Evolutionary conservation across 306 rosid species (phyloP).

Genomic region (Prunus kanzakura): DNA sequence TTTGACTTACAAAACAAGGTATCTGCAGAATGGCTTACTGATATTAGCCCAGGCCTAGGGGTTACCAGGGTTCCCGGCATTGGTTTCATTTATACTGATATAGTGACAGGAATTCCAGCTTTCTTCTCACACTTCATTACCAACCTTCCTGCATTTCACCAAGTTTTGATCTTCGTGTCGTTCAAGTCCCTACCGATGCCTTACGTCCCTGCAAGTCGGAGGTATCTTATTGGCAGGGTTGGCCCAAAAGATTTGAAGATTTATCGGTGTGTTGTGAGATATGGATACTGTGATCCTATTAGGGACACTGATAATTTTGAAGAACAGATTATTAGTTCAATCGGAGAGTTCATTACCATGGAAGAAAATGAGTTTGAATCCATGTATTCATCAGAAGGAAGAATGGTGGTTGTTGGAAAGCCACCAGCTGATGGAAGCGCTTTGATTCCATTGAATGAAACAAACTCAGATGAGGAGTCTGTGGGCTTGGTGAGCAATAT

Average conservation of each 20-base stretch:
- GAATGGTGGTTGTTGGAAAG: conserved; percentile 63
- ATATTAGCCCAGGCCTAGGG: conserved; percentile 62
- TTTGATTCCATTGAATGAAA: conserved; percentile 47
- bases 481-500: conserved; percentile 14
- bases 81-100: conserved; percentile 74
- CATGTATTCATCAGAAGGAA: conserved; percentile 43
- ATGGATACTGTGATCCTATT: conserved; percentile 63
- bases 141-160: conserved; percentile 82
- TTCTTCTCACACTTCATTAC: conserved; percentile 84
- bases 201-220: conserved; percentile 47
- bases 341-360: conserved; percentile 67
- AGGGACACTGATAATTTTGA: conserved; percentile 69
- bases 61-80: conserved; percentile 74
- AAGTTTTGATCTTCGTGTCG: conserved; percentile 69
- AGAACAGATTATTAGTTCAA: conserved; percentile 67
- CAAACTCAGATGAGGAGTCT: conserved; percentile 1
- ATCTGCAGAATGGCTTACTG: conserved; percentile 65
- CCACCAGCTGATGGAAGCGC: conserved; percentile 47
- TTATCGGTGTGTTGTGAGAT: conserved; percentile 74
- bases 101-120: conserved; percentile 75
- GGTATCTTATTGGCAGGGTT: conserved; percentile 73
- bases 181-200: conserved; percentile 73
- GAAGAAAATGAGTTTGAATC: conserved; percentile 56
- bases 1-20: conserved; percentile 73
- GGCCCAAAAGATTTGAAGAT: conserved; percentile 56